Base-by-base conservation (phyloP, 1,284 basidiomycete species). In the Boletus holoroseus region DNA sequence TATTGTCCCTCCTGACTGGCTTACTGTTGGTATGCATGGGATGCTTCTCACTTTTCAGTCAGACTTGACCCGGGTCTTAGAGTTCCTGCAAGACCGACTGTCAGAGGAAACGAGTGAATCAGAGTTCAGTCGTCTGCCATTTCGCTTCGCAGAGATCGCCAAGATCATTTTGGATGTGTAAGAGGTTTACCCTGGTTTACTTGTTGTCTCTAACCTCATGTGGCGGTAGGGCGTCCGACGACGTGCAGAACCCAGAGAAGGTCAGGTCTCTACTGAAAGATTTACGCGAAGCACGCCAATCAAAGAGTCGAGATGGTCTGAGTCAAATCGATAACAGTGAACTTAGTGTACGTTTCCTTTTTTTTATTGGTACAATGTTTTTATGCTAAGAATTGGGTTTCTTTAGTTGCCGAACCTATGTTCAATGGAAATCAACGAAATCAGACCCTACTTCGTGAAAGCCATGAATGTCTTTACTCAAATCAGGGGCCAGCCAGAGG, bases 81-180 rank as follows among this genome's bases (percentile, higher is more conserved):
- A 96, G 32, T 84, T 80, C 58, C 73, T 97, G 31, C 88, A 91
- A 67, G 81, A 81, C 8, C 72, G 83, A 15, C 66, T 94, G 12
- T 73, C 75, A 27, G 76, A 78, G 24, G 92, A 95, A 70, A 88
- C 84, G 9, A 78, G 78, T n/a, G 67, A 77, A 24, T 74, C 78
- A n/a, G 78, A 75, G 18, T 92, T 92, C 68, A 88, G 83, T 58
- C 73, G 77, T 53, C 71, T 94, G 26, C 91, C 91, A 0, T 88
- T 94, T 55, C 83, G 91, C 30, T 97, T 92, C 67, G 76, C 89
- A 38, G 94, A 97, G 68, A 82, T 91, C 7, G 81, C 91, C 11
- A 95, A 95, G 64, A 81, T 95, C 15, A 72, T 98, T 18, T 72
- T 98, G 13, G 94, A 98, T 60, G 80, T 88, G 93, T 95, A 64